Evolutionary conservation across 2,329 filamentous ascomycete species (phyloP), one percentile per base, ranked within the genome.

Genomic region (Hyphodiscus sp.): DNA sequence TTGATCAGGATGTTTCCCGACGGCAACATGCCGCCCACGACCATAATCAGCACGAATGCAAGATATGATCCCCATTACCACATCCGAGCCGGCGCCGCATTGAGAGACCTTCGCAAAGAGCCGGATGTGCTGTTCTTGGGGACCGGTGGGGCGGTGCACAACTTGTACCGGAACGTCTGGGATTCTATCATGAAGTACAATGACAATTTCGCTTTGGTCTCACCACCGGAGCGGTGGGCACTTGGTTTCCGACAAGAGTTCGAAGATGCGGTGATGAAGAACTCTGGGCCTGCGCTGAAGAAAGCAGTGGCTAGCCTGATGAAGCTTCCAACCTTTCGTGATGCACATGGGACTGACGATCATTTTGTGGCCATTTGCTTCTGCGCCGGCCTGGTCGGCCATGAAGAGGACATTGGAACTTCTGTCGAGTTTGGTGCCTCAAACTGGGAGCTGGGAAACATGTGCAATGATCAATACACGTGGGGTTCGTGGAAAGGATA

Each of bases 341-440:
- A 86, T 60, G 83, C 83, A 0, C 83, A 87, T 67, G 82, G 74
- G 1, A 86, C 83, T 0, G 83, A 87, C 60, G 83, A 86, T 63
- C 83, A 86, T 61, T 86, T 83, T 57, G 85, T 86, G 80, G 72
- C 81, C 1, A 74, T 79, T 5, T 71, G 83, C 62, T 86, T 86
- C 66, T 76, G 82, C 0, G 79, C 81, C 0, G 83, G 83, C 1
- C 70, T 76, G 1, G 72, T 71, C 18, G 74, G 80, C 1, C 74
- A 74, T 33, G 63, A 67, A 47, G 73, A 74, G 19, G 76, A 80
- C 62, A 66, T 71, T 53, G 69, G 67, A 1, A 61, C 68, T 15
- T 56, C 67, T 41, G 76, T 72, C 0, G 64, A 69, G 54, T 62
- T 81, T 56, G 71, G 69, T 18, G 80, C 84, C 70, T n/a, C n/a